Evolutionary conservation across 768 basidiomycete genomes (phyloP), one percentile per base, ranked within the genome.

Genomic region (Leccinum rimulosum): DNA sequence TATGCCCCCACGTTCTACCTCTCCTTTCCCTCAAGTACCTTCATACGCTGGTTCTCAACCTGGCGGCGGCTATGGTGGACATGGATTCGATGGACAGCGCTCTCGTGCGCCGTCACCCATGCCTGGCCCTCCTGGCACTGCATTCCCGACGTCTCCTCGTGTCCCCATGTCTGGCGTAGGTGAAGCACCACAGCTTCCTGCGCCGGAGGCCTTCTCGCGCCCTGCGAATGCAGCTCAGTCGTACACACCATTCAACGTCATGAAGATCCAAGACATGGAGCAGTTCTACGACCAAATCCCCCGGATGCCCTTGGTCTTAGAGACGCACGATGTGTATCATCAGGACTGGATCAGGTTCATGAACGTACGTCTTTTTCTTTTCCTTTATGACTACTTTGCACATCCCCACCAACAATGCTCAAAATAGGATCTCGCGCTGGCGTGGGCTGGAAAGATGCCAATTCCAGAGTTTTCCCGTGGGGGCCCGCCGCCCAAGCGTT

Each of bases 321-420:
- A 83, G 36, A 80, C 88, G 19, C 91, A 93, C 66, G 91, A 94
- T 66, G 85, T 92, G 10, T 84, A 84, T 61, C 80, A 82, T 60
- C 85, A 87, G 56, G 91, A 94, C 66, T 94, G 91, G 91, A 83
- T 80, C 61, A 79, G 91, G 54, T 82, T 90, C 65, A 88, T 89
- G 79, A 83, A 85, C 75, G 91, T 89, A 66, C 12, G 82, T 77
- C 19, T 15, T 19, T 48, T 52, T 48, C 50, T 43, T 22, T 22
- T 30, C 31, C 28, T 19, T 27, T 17, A 25, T 28, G 6, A 50
- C 47, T 50, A n/a, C n/a, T 30, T 49, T 9, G 1, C 17, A 17
- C n/a, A 11, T 25, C 28, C 25, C 2, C 4, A n/a, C 22, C 22
- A 11, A 5, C 22, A 36, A 4, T 33, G 7, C 28, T 57, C 40